Conservation (phyloP, 805 yeast species). For the Debaryomyces tyrocola region DNA sequence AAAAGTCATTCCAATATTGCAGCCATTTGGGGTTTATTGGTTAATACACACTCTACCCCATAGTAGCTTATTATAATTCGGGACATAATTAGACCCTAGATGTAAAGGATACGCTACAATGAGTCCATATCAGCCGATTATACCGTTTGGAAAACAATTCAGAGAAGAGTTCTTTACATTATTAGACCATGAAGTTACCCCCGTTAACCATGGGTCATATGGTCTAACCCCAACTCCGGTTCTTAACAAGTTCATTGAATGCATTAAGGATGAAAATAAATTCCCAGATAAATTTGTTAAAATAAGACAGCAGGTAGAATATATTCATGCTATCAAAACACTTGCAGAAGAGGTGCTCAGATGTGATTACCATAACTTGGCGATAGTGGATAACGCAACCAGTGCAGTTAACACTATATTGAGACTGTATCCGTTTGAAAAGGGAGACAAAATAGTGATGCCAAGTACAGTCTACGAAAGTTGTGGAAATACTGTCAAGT, state of each 20-base stretch:
- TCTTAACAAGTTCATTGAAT: slow-evolving; percentile 32
- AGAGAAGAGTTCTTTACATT: slow-evolving; percentile 46
- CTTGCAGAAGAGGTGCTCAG: slow-evolving; percentile 45
- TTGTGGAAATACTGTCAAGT: slow-evolving; percentile 52
- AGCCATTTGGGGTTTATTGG: no score
- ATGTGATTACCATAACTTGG: slow-evolving; percentile 48
- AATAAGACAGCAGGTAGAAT: slow-evolving; percentile 22
- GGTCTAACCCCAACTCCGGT: slow-evolving; percentile 57
- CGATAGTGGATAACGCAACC: slow-evolving; percentile 60
- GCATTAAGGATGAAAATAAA: slow-evolving; percentile 20
- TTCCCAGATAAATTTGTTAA: slow-evolving; percentile 51
- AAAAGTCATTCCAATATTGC: no score
- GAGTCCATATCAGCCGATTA: slow-evolving; percentile 2
- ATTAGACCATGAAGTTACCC: slow-evolving; percentile 38
- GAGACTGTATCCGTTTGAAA: slow-evolving; percentile 50
- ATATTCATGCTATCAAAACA: slow-evolving; percentile 32
- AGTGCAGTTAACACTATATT: slow-evolving; percentile 57
- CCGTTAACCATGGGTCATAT: slow-evolving; percentile 66
- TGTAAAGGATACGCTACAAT: neutral
- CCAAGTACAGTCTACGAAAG: slow-evolving; percentile 55
- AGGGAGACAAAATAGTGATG: slow-evolving; percentile 52
- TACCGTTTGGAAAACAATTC: slow-evolving; percentile 51
- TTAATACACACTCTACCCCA: no score
- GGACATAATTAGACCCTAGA: no score
- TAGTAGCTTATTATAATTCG: no score